Base-by-base conservation (phyloP, 2,329 filamentous ascomycete genomes). In the Pseudofabraea citricarpa region DNA sequence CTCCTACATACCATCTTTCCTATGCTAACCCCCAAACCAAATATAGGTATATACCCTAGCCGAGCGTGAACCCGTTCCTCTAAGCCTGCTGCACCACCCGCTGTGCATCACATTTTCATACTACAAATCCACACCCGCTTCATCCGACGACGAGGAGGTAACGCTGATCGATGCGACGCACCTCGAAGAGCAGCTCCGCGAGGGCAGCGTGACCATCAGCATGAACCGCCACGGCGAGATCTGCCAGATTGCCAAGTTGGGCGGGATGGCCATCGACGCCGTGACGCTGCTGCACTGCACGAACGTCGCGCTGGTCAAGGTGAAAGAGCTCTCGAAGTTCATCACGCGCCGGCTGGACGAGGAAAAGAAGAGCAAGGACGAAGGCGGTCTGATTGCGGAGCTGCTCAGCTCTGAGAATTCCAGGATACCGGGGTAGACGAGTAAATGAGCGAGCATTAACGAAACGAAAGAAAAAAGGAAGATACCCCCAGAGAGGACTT, bases 51-150 rank as follows among this genome's bases (percentile, higher is more conserved):
- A 91, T 67, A 87, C 84, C 2, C 67, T 85, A 3, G 81, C 86
- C 10, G 91, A 98, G 70, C 77, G 93, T 50, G 90, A 95, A 51
- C 91, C 91, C 0, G 88, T 96, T 36, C 83, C 89, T 36, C 73
- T 98, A 49, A 90, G 87, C 56, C 88, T 95, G 72, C 78, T 96
- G 52, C 93, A 97, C 67, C 86, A 88, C 55, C 93, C 93, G 1
- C 84, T 96, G 43, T 95, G 90, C 60, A 75, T 96, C 36, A 95
- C 90, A 0, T 95, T 95, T 65, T 87, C 82, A 56, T 91, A 90
- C 60, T 96, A 86, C 23, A 59, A 73, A 10, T 47, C 71, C 10
- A 71, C 72, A 49, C 66, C 70, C n/a, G 69, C 65, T 12, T 59
- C 63, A 37, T 15, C 10, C 13, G 44, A 66, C 63, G 49, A 68